Base-by-base conservation (phyloP, 257 asterid species). In the Osmanthus fragrans region DNA sequence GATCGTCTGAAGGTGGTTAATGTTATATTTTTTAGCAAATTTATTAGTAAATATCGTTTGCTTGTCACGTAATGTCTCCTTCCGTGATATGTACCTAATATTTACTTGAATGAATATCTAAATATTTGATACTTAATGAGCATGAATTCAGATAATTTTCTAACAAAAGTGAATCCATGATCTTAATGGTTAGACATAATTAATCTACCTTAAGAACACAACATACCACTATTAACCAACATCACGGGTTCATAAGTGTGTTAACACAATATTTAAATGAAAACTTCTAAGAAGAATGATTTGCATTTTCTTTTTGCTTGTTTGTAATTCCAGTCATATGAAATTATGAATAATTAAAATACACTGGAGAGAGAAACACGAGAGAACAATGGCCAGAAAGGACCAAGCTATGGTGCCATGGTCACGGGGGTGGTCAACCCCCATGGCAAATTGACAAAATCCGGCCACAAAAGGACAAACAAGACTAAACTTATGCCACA, bases 361-460 rank as follows among this genome's bases (percentile, higher is more conserved):
- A 72, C 25, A 74, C 12, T 63, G 70, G 42, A 63, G 79, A 9
- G 33, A 70, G 65, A 68, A 83, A 77, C 66, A 85, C 83, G 81
- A 84, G 89, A 89, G 92, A 89, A 74, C 77, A 74, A 83, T 87
- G 90, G 85, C 89, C 27, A 25, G 0, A 25, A 25, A 25, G 27
- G 27, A 25, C 27, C 27, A 25, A 25, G 27, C 27, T 25, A 25
- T 25, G 1, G 27, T 25, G 27, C 27, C 27, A 25, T 1, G 27
- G 27, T 25, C 27, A 25, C 27, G 27, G 27, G 27, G 27, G 27
- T 25, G 27, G 27, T 25, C 27, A 25, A 25, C 27, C 27, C 27
- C 1, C 27, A 25, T 25, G 1, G 27, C 27, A 25, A 25, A 25
- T 25, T 25, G 27, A 25, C 27, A 25, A 25, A 25, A 25, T 25